Percentiles rank a stretch among this genome's conserved stretches.
phyloP scores from a whole-genome alignment of 2,329 filamentous ascomycete genomes.

The Stemphylium vesicarium region DNA sequence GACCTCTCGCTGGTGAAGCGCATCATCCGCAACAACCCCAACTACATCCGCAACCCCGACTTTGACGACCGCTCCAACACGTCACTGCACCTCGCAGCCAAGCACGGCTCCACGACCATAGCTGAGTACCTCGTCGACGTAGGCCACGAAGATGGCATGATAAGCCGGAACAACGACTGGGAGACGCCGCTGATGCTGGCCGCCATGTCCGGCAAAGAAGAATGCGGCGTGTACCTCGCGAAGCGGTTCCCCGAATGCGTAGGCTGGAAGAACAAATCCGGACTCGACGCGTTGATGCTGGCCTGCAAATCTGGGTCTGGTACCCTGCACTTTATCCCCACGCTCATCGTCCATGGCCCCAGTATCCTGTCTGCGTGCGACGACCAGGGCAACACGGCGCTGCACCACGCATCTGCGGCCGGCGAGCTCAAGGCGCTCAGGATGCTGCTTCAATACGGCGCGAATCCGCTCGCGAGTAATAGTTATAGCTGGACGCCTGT shows the following conservation, averaged over 20 bases:
- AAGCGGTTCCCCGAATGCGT: constrained; percentile 68
- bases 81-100: constrained; percentile 80
- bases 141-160: constrained; percentile 75
- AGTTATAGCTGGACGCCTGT: constrained; percentile 81
- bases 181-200: constrained; percentile 86
- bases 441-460: constrained; percentile 78
- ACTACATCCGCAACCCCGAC: constrained; percentile 80
- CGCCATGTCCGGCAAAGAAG: constrained; percentile 70
- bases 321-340: constrained; percentile 53
- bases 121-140: constrained; percentile 72
- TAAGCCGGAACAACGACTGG: constrained; percentile 78
- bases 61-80: constrained; percentile 78
- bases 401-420: constrained; percentile 85
- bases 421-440: constrained; percentile 79
- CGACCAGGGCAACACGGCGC: constrained; percentile 78
- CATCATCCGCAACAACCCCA: constrained; percentile 75
- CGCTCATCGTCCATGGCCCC: constrained; percentile 42
- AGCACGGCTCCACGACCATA: constrained; percentile 72
- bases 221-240: constrained; percentile 75
- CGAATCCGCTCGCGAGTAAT: constrained; percentile 75
- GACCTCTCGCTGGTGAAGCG: constrained; percentile 75
- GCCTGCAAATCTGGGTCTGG: constrained; percentile 47
- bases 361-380: constrained; percentile 57
- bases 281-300: constrained; percentile 68
- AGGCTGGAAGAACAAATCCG: constrained; percentile 68